These are phyloP conservation scores for Kodamaea sagamina DNA, from an alignment of 805 yeast genomes.

Conservation along the genomic window DNA sequence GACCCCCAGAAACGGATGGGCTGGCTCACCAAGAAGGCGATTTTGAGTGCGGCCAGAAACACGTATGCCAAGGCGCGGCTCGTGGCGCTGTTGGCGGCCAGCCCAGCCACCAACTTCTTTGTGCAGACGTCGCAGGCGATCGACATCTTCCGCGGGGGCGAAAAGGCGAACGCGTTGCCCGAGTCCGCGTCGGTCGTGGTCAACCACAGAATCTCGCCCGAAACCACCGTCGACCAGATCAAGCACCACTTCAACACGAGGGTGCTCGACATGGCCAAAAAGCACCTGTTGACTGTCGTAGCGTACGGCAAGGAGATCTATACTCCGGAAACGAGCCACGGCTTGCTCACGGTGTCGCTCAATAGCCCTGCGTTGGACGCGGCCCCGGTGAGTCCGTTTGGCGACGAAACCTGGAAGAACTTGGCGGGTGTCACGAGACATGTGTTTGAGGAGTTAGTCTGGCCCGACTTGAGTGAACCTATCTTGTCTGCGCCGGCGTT, in stretches of 20 bases:
- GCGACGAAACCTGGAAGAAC: constrained; percentile 23
- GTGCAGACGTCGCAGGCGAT: constrained; percentile 37
- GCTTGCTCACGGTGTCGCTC: constrained; percentile 20
- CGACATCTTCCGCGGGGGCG: constrained; percentile 39
- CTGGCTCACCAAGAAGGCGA: constrained; percentile 26
- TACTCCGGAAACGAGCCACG: constrained; percentile 16
- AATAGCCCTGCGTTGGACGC: constrained; percentile 34
- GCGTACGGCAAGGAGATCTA: constrained; percentile 23
- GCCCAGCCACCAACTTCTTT: constrained; percentile 28
- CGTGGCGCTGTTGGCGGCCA: constrained; percentile 20
- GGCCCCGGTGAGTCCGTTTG: constrained; percentile 48
- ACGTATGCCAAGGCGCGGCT: constrained; percentile 33
- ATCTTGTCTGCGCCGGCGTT: constrained; percentile 48
- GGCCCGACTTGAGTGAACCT: constrained; percentile 32
- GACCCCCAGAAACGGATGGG: constrained; percentile 27
- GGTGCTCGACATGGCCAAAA: constrained; percentile 30
- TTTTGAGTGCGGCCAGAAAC: constrained; percentile 39
- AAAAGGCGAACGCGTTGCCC: constrained; percentile 43
- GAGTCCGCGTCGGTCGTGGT: constrained; percentile 31
- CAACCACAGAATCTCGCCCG: constrained; percentile 40
- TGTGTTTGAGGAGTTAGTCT: constrained; percentile 58
- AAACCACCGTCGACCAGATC: constrained; percentile 24
- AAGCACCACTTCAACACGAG: constrained; percentile 22
- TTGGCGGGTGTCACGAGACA: constrained; percentile 65
- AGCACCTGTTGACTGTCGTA: constrained; percentile 27